These are phyloP conservation scores for Fusarium duplospermum DNA, from an alignment of 2,329 filamentous ascomycete species.

Conservation along the genomic window DNA sequence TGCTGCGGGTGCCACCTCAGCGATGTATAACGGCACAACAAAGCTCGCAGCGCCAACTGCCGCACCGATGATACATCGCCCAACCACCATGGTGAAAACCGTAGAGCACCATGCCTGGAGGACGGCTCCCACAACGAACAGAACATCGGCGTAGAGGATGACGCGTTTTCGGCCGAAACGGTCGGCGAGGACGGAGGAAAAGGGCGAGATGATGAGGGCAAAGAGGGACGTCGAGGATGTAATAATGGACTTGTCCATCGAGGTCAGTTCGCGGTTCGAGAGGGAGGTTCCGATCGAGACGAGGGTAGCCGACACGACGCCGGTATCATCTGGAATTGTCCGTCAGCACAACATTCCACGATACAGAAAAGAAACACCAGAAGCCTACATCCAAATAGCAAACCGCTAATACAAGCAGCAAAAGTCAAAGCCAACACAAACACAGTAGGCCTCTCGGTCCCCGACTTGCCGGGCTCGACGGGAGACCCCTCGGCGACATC, in stretches of 20 bases:
- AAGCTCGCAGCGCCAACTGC: conserved; percentile 83
- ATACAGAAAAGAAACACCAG: not conserved
- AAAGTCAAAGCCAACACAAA: conserved; percentile 73
- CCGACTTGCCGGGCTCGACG: conserved; percentile 45
- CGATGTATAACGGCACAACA: conserved; percentile 88
- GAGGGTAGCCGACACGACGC: conserved; percentile 76
- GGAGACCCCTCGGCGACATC: conserved; percentile 41
- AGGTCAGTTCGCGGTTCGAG: conserved; percentile 66
- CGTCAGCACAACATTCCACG: conserved; percentile 1
- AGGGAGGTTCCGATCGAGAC: conserved; percentile 72
- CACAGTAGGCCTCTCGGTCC: conserved; percentile 52
- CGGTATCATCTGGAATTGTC: conserved; percentile 67
- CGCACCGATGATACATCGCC: conserved; percentile 76
- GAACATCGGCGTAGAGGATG: conserved; percentile 71
- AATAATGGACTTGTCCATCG: conserved; percentile 76
- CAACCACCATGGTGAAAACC: conserved; percentile 74
- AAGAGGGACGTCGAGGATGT: conserved; percentile 77
- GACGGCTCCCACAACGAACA: conserved; percentile 76
- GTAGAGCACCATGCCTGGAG: conserved; percentile 70
- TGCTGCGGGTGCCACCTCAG: conserved; percentile 82
- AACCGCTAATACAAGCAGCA: conserved; percentile 73
- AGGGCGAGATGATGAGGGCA: conserved; percentile 72
- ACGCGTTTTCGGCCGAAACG: conserved; percentile 70
- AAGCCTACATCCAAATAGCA: conserved; percentile 74
- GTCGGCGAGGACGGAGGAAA: conserved; percentile 74